A percentile compares a stretch with the other conserved stretches of the same genome.
These are phyloP conservation scores for Saksenaea oblongispora DNA, from an alignment of 371 early-diverging fungal species.

Conservation along the genomic window DNA sequence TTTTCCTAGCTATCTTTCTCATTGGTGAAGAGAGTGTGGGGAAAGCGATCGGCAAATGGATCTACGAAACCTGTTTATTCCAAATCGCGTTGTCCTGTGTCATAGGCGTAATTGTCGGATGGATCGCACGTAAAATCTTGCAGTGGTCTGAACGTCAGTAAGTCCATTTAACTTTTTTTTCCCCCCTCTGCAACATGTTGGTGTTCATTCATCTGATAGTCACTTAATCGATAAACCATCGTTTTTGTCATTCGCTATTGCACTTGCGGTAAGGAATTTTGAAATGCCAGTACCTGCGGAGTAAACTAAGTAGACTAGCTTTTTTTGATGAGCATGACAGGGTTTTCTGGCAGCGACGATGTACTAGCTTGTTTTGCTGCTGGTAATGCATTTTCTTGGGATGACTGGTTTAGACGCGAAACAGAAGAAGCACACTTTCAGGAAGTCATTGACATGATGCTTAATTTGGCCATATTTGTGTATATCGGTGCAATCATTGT, in stretches of 20 bases:
- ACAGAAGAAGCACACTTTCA: constrained; percentile 87
- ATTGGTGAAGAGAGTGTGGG: constrained; percentile 58
- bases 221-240: constrained; percentile 90
- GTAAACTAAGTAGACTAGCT: constrained; percentile 37
- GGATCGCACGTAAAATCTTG: constrained; percentile 68
- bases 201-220: constrained; percentile 19
- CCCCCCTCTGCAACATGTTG: neutral
- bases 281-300: neutral
- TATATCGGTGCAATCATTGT: constrained; percentile 88
- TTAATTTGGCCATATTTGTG: constrained; percentile 92
- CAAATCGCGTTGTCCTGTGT: constrained; percentile 74
- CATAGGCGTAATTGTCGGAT: constrained; percentile 83
- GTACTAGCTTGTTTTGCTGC: constrained; percentile 90
- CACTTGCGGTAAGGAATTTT: constrained; percentile 69
- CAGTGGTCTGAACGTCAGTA: constrained; percentile 70
- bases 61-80: constrained; percentile 76
- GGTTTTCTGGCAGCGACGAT: constrained; percentile 85
- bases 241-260: constrained; percentile 88
- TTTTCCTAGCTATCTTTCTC: constrained; percentile 81
- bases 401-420: constrained; percentile 88
- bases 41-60: constrained; percentile 76
- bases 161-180: constrained; percentile 3
- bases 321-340: constrained; percentile 79
- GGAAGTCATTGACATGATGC: constrained; percentile 90
- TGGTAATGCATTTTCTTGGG: constrained; percentile 91